Evolutionary conservation across 106 monocot genomes (phyloP), one percentile per base, ranked within the genome.

Genomic region (Dendrobium nobile): DNA sequence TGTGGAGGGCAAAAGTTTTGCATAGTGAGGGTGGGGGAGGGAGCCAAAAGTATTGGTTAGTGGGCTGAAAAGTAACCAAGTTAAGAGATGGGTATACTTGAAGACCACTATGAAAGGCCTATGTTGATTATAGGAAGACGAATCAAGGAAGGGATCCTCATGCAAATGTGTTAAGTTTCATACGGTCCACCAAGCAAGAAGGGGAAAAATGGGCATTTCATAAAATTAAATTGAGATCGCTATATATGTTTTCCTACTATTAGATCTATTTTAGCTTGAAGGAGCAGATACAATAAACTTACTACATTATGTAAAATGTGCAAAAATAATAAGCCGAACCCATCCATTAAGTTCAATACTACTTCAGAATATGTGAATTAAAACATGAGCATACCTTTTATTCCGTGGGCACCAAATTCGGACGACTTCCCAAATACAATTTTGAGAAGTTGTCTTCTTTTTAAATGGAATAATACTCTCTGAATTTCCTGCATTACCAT

Each of bases 391-490:
- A 74, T 85, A 89, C 89, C 84, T 82, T 20, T 65, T 86, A 82
- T 78, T 73, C 48, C 61, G 77, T 37, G 74, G 77, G 55, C 81
- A 85, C 90, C 92, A 92, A 59, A 92, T 54, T 54, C 87, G 86
- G 28, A 92, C 80, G 70, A 88, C 67, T 79, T 82, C 77, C 61
- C 82, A 78, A 24, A 86, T 85, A 77, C 89, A 92, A 77, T 92
- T 90, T 37, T 77, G 51, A 26, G 72, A 84, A 47, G 10, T 10
- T 4, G 77, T 81, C 28, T 80, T 80, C 54, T 58, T 79, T 84
- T 82, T 82, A 67, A 72, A 27, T 74, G 47, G 59, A 73, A 78
- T 22, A 37, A 19, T 65, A 67, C 77, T n/a, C 47, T 83, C 47
- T 78, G 80, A 79, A 67, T 74, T 68, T 75, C 83, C 88, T 82